phyloP scores from a whole-genome alignment of 192 early-diverging fungal species.

The Mortierella antarctica region DNA sequence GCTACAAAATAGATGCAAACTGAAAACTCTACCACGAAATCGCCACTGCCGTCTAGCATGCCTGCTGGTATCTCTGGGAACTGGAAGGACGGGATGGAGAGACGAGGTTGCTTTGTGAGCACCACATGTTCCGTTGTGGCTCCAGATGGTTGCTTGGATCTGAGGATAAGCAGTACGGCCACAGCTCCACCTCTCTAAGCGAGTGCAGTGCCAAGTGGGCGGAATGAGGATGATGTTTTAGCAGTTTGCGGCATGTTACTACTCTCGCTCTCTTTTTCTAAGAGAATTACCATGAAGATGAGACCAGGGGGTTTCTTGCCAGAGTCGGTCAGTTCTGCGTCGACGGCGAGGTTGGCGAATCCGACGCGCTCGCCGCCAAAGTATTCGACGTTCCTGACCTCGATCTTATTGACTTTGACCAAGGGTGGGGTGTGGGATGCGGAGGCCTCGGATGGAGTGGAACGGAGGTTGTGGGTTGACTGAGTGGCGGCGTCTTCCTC shows the following conservation, averaged over 20 bases:
- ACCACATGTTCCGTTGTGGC: conserved; percentile 64
- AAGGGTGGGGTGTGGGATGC: conserved; percentile 5
- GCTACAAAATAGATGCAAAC: neutral
- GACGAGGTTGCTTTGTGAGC: conserved; percentile 78
- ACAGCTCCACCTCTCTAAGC: conserved; percentile 77
- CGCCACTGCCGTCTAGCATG: conserved; percentile 82
- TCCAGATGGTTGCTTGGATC: conserved; percentile 35
- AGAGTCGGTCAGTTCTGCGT: conserved; percentile 61
- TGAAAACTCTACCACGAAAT: conserved; percentile 62
- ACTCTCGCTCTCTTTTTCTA: neutral
- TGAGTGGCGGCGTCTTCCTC: conserved; percentile 26
- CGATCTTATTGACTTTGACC: conserved; percentile 61
- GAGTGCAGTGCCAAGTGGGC: neutral
- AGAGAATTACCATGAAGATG: conserved; percentile 74
- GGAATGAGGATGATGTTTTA: neutral
- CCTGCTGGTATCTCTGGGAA: conserved; percentile 83
- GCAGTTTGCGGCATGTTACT: neutral
- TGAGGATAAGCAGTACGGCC: conserved; percentile 74
- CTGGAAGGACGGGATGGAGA: conserved; percentile 69
- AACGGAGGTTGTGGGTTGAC: neutral
- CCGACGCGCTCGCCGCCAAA: conserved; percentile 74
- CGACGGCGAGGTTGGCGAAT: conserved; percentile 78
- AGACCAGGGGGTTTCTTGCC: conserved; percentile 73
- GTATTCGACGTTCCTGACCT: conserved; percentile 79
- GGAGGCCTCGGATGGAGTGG: conserved; percentile 10